These are phyloP conservation scores for Lycium ferocissimum DNA, from an alignment of 257 asterid species.

Conservation along the genomic window DNA sequence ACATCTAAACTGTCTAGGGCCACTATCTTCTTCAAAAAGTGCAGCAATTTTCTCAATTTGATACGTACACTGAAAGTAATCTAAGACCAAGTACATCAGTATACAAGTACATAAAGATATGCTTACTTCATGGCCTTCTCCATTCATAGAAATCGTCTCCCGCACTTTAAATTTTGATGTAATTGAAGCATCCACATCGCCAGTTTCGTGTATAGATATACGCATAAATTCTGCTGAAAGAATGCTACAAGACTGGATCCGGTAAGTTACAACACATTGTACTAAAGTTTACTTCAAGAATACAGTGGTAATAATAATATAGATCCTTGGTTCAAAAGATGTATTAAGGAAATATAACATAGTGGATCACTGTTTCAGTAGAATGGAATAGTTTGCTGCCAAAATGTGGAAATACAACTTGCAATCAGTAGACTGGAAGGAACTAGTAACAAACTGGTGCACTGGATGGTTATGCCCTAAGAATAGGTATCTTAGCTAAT, in stretches of 20 bases:
- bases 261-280: conserved; percentile 60
- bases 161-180: conserved; percentile 43
- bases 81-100: conserved; percentile 21
- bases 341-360: conserved; percentile 20
- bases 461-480: conserved; percentile 22
- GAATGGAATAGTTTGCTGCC: neutral
- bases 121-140: conserved; percentile 73
- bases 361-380: neutral
- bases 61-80: neutral
- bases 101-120: conserved; percentile 18
- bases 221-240: conserved; percentile 99
- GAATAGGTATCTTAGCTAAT: neutral
- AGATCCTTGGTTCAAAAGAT: neutral
- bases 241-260: conserved; percentile 93
- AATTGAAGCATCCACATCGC: conserved; percentile 54
- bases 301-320: neutral
- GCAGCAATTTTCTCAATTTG: neutral
- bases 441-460: conserved; percentile 12
- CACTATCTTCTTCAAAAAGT: neutral
- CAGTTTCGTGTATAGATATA: conserved; percentile 74
- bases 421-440: neutral
- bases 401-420: neutral
- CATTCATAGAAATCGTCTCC: conserved; percentile 50
- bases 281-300: conserved; percentile 1
- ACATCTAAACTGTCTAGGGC: conserved; percentile 4